Percentiles rank a stretch among this genome's conserved stretches.
Evolutionary conservation across 2,329 filamentous ascomycete genomes (phyloP).

Genomic region (Drechslerella coelobrocha): DNA sequence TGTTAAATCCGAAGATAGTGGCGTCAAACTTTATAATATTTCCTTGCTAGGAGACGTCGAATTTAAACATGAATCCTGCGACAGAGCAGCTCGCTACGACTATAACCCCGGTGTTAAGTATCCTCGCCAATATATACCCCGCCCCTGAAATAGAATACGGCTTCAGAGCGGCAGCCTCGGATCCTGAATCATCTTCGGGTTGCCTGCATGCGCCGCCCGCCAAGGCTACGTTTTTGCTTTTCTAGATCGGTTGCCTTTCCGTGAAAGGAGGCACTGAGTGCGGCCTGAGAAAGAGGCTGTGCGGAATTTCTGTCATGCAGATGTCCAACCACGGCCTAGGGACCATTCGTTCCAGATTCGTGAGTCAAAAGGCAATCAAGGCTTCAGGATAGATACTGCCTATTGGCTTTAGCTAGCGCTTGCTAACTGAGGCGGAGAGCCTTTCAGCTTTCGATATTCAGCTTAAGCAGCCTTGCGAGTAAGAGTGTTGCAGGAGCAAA

Average conservation of each 20-base stretch:
- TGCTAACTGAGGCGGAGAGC: no score
- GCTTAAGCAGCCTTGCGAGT: background rate
- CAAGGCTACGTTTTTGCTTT: background rate
- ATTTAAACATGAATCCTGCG: no score
- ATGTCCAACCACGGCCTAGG: background rate
- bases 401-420: background rate
- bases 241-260: background rate
- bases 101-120: no score
- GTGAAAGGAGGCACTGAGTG: background rate
- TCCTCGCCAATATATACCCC: no score
- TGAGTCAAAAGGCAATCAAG: no score
- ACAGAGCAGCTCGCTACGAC: no score
- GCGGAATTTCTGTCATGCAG: background rate
- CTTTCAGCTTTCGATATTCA: no score
- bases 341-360: background rate
- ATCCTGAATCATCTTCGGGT: background rate
- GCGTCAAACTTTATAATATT: no score
- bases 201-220: background rate
- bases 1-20: no score
- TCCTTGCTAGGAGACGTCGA: no score
- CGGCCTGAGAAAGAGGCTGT: slow-evolving; percentile 2
- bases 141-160: no score
- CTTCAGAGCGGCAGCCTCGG: background rate
- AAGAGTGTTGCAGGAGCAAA: background rate
- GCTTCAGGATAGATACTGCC: background rate